These are phyloP conservation scores for Camellia granthamiana DNA, from an alignment of 148 eudicot genomes.

Conservation along the genomic window DNA sequence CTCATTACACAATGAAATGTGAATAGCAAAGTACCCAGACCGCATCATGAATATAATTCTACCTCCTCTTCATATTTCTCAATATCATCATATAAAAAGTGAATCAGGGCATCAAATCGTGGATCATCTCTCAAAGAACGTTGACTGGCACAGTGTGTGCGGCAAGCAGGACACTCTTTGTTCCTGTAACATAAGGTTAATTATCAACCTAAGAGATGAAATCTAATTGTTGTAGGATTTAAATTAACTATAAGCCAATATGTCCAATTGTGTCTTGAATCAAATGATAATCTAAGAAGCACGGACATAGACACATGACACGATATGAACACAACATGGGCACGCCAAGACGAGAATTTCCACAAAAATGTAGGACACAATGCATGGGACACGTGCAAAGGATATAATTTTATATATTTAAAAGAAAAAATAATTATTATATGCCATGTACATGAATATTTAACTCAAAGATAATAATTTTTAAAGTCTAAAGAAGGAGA, in stretches of 20 bases:
- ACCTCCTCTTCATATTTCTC: slow-evolving; percentile 56
- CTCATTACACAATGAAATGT: neutral
- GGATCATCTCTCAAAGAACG: slow-evolving; percentile 57
- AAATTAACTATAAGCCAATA: neutral
- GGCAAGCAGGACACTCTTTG: slow-evolving; percentile 44
- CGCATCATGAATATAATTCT: slow-evolving; percentile 16
- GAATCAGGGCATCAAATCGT: slow-evolving; percentile 37
- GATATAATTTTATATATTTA: no score
- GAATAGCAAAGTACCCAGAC: neutral
- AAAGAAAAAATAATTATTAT: no score
- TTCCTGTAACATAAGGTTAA: slow-evolving; percentile 23
- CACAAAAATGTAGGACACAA: no score
- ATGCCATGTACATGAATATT: no score
- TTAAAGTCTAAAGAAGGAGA: no score
- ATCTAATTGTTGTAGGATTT: slow-evolving; percentile 13
- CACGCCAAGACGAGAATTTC: no score
- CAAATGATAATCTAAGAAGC: slow-evolving; percentile 18
- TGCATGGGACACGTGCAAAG: no score
- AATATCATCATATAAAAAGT: slow-evolving; percentile 46
- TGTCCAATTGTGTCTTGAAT: neutral
- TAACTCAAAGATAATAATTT: no score
- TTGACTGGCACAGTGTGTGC: slow-evolving; percentile 28
- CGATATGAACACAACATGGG: slow-evolving; percentile 13
- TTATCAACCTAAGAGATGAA: neutral
- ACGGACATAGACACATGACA: no score